Evolutionary conservation across 2,329 filamentous ascomycete species (phyloP).

Genomic region (Botrytis paeoniae): DNA sequence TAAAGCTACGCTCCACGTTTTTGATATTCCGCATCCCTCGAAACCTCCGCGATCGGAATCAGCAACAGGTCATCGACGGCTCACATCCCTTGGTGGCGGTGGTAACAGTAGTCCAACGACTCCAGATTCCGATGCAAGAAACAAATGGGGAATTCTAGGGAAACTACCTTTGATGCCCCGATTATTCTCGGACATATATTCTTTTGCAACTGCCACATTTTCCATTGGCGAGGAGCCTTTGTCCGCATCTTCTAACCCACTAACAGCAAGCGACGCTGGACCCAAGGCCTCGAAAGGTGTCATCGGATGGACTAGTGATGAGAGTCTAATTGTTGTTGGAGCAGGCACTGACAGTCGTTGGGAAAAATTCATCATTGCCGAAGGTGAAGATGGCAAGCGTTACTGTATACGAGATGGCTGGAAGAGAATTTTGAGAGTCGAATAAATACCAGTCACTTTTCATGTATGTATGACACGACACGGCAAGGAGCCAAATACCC

Average conservation of each 20-base stretch:
- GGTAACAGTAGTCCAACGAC: constrained; percentile 36
- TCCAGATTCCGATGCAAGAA: constrained; percentile 51
- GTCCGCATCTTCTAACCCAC: constrained; percentile 56
- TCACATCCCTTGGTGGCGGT: constrained; percentile 32
- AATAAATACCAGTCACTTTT: background rate
- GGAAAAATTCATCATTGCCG: constrained; percentile 79
- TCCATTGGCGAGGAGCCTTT: constrained; percentile 74
- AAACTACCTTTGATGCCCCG: constrained; percentile 82
- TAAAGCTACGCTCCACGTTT: constrained; percentile 93
- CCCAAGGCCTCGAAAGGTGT: constrained; percentile 71
- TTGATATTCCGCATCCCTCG: constrained; percentile 69
- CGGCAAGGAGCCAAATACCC: constrained; percentile 6
- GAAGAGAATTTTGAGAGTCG: constrained; percentile 67
- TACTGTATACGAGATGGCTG: constrained; percentile 71
- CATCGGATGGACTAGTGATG: constrained; percentile 78
- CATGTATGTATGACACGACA: background rate
- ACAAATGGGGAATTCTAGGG: constrained; percentile 83
- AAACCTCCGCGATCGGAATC: constrained; percentile 40
- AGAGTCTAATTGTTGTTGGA: constrained; percentile 71
- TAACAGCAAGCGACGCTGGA: constrained; percentile 43
- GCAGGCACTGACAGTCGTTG: constrained; percentile 78
- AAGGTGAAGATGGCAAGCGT: constrained; percentile 64
- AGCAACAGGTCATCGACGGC: constrained; percentile 35
- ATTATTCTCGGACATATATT: constrained; percentile 86
- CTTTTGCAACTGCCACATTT: constrained; percentile 76